phyloP scores from a whole-genome alignment of 805 yeast species.

The Ogataea siamensis region DNA sequence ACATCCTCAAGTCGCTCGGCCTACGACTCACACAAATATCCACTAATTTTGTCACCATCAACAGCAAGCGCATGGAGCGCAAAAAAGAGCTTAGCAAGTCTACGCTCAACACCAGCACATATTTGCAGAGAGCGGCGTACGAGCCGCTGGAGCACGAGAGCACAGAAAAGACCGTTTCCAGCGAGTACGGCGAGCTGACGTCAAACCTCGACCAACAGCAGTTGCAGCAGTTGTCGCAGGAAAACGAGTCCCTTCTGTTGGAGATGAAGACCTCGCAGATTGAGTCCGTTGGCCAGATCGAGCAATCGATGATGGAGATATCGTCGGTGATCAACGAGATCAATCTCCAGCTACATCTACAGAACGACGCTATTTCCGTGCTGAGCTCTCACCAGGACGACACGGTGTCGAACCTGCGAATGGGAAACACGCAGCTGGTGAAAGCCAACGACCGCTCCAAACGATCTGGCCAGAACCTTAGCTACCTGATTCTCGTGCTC shows the following conservation, averaged over 20 bases:
- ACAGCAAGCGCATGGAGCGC: constrained; percentile 46
- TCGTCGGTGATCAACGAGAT: constrained; percentile 73
- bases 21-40: constrained; percentile 43
- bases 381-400: constrained; percentile 67
- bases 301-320: constrained; percentile 66
- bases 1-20: constrained; percentile 48
- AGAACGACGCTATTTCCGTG: constrained; percentile 64
- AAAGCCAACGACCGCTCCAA: constrained; percentile 69
- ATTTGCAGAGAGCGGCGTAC: constrained; percentile 4
- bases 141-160: constrained; percentile 30
- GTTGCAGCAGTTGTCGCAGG: constrained; percentile 53
- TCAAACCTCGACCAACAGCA: constrained; percentile 44
- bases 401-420: constrained; percentile 58
- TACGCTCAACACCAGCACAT: constrained; percentile 25
- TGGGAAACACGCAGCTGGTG: constrained; percentile 69
- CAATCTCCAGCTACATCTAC: constrained; percentile 67
- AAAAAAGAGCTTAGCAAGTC: constrained; percentile 38
- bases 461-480: constrained; percentile 54
- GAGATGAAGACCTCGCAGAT: constrained; percentile 58
- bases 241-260: constrained; percentile 53
- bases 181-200: constrained; percentile 36
- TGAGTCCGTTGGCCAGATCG: constrained; percentile 57
- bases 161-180: constrained; percentile 34
- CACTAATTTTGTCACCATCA: constrained; percentile 46
- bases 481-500: constrained; percentile 51